These are phyloP conservation scores for Mercurialis annua DNA, from an alignment of 345 rosid species.

Conservation along the genomic window DNA sequence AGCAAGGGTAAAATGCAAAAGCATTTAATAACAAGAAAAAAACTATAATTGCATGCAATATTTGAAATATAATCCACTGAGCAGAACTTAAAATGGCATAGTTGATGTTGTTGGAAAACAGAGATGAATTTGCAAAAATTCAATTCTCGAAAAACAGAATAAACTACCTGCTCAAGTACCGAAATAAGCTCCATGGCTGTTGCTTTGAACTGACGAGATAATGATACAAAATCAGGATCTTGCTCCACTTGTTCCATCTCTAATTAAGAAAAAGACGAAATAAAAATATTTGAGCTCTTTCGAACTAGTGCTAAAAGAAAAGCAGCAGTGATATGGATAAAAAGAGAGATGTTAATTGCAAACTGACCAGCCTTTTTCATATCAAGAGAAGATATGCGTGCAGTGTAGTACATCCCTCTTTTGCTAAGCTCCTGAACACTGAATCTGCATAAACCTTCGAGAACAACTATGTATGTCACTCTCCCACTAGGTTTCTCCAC, in stretches of 20 bases:
- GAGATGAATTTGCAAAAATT: neutral
- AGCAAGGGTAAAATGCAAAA: neutral
- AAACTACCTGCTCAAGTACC: conserved; percentile 87
- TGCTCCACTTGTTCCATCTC: conserved; percentile 97
- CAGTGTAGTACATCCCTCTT: conserved; percentile 85
- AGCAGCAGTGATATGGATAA: neutral
- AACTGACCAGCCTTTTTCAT: conserved; percentile 79
- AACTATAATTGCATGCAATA: neutral
- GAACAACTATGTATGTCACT: conserved; percentile 94
- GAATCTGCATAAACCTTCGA: conserved; percentile 95
- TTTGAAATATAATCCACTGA: neutral
- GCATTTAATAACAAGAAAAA: neutral
- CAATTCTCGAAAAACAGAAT: neutral
- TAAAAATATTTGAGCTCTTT: conserved; percentile 15
- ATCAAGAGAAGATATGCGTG: conserved; percentile 82
- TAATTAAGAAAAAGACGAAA: conserved; percentile 32
- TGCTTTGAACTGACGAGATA: conserved; percentile 93
- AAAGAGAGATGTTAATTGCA: conserved; percentile 8
- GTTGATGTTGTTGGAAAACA: neutral
- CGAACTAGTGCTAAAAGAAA: too few species aligned
- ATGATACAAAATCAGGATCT: conserved; percentile 71
- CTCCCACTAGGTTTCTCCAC: conserved; percentile 99
- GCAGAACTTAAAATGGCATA: neutral
- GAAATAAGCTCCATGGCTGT: conserved; percentile 97
- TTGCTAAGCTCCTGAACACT: conserved; percentile 89